Base-by-base conservation (phyloP, 1,139 yeast genomes). In the Geotrichum histeridarum region DNA sequence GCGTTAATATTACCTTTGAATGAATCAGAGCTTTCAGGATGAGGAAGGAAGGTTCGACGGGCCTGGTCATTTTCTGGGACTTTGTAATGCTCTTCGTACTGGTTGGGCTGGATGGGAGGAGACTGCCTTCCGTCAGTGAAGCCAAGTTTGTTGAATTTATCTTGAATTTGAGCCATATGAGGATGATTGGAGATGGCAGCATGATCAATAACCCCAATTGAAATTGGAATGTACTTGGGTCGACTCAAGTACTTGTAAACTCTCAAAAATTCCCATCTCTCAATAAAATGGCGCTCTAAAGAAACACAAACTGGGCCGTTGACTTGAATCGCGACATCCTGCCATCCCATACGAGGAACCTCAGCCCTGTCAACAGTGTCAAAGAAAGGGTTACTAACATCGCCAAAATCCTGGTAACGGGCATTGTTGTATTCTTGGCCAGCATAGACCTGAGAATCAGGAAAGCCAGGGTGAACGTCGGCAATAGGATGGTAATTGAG, bases 401-500 rank as follows among this genome's bases (percentile, higher is more conserved):
- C 41, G 12, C 39, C 39, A 45, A 57, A 57, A 43, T 57, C 59
- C 33, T 53, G 36, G 37, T 50, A 45, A 35, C 59, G 49, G 5
- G 59, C 58, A 35, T 56, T 53, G 39, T 57, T 57, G 38, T 57
- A 57, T n/a, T 57, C 59, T 43, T 57, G 59, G 6, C 59, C 59
- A 32, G 41, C 33, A 39, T 50, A 57, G 8, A 57, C 41, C 32
- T 50, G 49, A 8, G 56, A 52, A 18, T 55, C 53, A 33, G 60
- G 57, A 41, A 53, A 54, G 11, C 50, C 51, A 27, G 60, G 60
- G 36, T 58, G 56, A 31, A 54, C 22, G 22, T 54, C 56, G 18
- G 56, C 54, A 50, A 54, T 50, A 9, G 60, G 59, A 67, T 81
- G 86, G 63, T 81, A 84, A 1, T 84, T 82, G 0, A 84, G 79